Conservation (phyloP, 2,329 filamentous ascomycete genomes). For the Aspergillus sp. region DNA sequence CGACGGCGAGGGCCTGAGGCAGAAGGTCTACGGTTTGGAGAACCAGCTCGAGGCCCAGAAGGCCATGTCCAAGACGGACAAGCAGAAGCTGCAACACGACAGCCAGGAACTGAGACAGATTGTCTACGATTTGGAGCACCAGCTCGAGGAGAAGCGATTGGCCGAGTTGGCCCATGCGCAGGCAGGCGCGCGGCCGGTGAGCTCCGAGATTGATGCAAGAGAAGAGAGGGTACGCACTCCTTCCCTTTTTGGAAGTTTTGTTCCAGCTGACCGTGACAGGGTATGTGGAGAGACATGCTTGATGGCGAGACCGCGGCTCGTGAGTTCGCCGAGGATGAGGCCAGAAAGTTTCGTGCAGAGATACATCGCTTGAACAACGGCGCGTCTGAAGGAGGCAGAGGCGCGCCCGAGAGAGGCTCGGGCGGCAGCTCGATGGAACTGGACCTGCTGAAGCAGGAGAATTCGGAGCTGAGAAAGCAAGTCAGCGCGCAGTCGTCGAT, state of each 20-base stretch:
- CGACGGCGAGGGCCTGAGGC: slow-evolving; percentile 75
- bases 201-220: slow-evolving; percentile 41
- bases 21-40: slow-evolving; percentile 77
- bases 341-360: slow-evolving; percentile 73
- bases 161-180: slow-evolving; percentile 67
- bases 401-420: slow-evolving; percentile 44
- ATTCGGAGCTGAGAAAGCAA: slow-evolving; percentile 81
- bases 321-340: slow-evolving; percentile 86
- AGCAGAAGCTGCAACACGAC: slow-evolving; percentile 82
- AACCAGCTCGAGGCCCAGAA: slow-evolving; percentile 70
- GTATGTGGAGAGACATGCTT: slow-evolving; percentile 91
- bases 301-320: slow-evolving; percentile 83
- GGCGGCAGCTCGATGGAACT: slow-evolving; percentile 69
- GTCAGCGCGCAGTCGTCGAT: slow-evolving; percentile 95
- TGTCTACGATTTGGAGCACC: slow-evolving; percentile 78
- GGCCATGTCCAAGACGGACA: slow-evolving; percentile 83
- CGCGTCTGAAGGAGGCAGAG: slow-evolving; percentile 29
- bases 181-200: slow-evolving; percentile 42
- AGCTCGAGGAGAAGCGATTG: slow-evolving; percentile 75
- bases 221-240: slow-evolving; percentile 35
- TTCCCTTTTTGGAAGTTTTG: slow-evolving; percentile 1
- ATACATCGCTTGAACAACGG: slow-evolving; percentile 55
- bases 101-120: slow-evolving; percentile 73
- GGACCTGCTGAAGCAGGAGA: slow-evolving; percentile 79
- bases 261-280: slow-evolving; percentile 34